phyloP scores from a whole-genome alignment of 805 yeast genomes.

The Saccharomyces eubayanus region DNA sequence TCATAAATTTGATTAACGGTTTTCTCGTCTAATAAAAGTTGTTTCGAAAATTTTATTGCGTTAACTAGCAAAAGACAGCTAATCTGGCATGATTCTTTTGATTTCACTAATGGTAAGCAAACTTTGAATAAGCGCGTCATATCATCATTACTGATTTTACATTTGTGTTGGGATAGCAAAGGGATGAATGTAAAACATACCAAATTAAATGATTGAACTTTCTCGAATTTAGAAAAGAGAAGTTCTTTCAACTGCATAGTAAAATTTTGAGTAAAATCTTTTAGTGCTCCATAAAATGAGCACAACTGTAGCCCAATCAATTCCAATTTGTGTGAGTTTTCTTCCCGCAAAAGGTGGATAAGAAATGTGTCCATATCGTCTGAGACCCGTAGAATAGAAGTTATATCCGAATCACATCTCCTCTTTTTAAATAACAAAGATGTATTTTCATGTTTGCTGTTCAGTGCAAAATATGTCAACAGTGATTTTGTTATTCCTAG shows the following conservation, averaged over 20 bases:
- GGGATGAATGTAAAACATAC: slow-evolving; percentile 18
- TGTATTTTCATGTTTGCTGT: not conserved
- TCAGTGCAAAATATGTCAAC: slow-evolving; percentile 8
- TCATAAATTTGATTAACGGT: slow-evolving; percentile 41
- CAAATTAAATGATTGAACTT: slow-evolving; percentile 13
- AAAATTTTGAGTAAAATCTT: slow-evolving; percentile 1
- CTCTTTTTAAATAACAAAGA: slow-evolving; percentile 18
- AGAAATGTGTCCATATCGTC: slow-evolving; percentile 13
- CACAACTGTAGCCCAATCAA: slow-evolving; percentile 16
- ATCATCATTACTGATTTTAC: slow-evolving; percentile 8
- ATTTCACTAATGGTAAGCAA: slow-evolving; percentile 31
- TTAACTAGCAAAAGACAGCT: slow-evolving; percentile 21
- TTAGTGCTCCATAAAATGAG: slow-evolving; percentile 10
- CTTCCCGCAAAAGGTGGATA: slow-evolving; percentile 8
- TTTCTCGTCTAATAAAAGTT: slow-evolving; percentile 31
- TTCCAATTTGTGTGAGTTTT: slow-evolving; percentile 3
- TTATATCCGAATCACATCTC: slow-evolving; percentile 8
- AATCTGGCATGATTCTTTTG: slow-evolving; percentile 12
- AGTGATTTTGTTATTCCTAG: slow-evolving; percentile 13
- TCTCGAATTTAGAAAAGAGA: slow-evolving; percentile 14
- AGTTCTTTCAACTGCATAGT: slow-evolving; percentile 4
- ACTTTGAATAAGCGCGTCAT: slow-evolving; percentile 22
- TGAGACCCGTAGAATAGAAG: slow-evolving; percentile 11
- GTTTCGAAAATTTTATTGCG: slow-evolving; percentile 14
- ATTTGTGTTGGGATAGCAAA: slow-evolving; percentile 10